Evolutionary conservation across 2,329 filamentous ascomycete species (phyloP), one percentile per base, ranked within the genome.

Genomic region (Colletotrichum tofieldiae): DNA sequence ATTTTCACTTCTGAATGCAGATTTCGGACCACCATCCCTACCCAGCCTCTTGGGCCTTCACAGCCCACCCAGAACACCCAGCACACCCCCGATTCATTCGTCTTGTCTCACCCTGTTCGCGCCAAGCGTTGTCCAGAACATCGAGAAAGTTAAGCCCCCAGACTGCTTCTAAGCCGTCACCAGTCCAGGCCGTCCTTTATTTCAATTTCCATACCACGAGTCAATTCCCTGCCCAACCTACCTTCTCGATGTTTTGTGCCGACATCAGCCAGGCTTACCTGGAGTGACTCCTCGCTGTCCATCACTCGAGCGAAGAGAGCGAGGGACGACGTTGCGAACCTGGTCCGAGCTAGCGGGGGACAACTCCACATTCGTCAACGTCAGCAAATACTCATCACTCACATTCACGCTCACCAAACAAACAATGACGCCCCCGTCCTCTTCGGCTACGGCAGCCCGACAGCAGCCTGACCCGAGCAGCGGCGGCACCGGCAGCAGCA

Each of bases 401-500:
- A 16, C 52, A 29, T 32, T 35, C 65, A 52, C 32, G 14, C 20
- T 37, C 43, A 49, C 45, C 52, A 16, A 55, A 29, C 39, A 37
- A n/a, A 51, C 56, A 52, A 73, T 71, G 67, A 54, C 67, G 45
- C 71, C 67, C 29, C 67, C 51, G 41, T 29, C 71, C 32, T 63
- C 62, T 51, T 63, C 67, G n/a, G 32, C 56, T 9, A 37, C 56
- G n/a, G 14, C 23, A 23, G 51, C 64, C 37, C 51, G 32, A 23
- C 71, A 71, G 32, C 64, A 65, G 16, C 23, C 59, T 2, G 61
- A 70, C 23, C 23, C 23, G 18, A 32, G 26, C 55, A 29, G 41
- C 26, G 45, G 66, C 56, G 60, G 58, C 35, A 43, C 52, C n/a
- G 35, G 65, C 64, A 39, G 18, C 45, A 39, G 68, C 26, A 71